Evolutionary conservation across 257 asterid species (phyloP).

Genomic region (Solanum chmielewskii): DNA sequence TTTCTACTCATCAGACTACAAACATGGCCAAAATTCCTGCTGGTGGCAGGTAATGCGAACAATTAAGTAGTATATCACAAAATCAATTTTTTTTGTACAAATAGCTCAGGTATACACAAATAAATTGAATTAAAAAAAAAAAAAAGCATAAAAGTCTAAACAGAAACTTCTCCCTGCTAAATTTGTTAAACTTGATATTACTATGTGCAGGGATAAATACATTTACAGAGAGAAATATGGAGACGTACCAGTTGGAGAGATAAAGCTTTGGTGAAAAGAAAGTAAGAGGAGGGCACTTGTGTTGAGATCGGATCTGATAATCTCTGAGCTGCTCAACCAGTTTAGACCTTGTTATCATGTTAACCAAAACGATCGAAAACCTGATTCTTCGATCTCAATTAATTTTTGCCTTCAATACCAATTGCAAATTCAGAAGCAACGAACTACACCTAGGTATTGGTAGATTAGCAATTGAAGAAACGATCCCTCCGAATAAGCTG

Average conservation of each 20-base stretch:
- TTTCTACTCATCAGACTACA: not conserved
- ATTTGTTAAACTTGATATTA: not conserved
- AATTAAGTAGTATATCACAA: not conserved
- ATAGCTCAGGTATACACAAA: not conserved
- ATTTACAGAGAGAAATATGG: not conserved
- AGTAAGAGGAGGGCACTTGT: conserved; percentile 61
- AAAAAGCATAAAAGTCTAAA: no score
- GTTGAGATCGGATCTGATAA: conserved; percentile 88
- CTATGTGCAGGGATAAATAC: not conserved
- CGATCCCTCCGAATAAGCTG: not conserved
- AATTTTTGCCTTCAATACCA: not conserved
- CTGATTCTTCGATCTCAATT: not conserved
- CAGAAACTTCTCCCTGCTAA: not conserved
- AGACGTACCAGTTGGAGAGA: conserved; percentile 48
- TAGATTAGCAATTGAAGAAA: not conserved
- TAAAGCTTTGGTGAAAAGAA: conserved; percentile 67
- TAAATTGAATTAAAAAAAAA: not conserved
- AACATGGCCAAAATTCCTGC: not conserved
- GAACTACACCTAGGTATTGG: not conserved
- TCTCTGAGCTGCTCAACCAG: conserved; percentile 89
- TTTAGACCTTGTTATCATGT: conserved; percentile 82
- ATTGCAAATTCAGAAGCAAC: not conserved
- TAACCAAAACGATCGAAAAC: not conserved
- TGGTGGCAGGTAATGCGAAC: not conserved
- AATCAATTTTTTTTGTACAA: not conserved